Conservation (phyloP, 2,329 filamentous ascomycete species). For the Capronia coronata region DNA sequence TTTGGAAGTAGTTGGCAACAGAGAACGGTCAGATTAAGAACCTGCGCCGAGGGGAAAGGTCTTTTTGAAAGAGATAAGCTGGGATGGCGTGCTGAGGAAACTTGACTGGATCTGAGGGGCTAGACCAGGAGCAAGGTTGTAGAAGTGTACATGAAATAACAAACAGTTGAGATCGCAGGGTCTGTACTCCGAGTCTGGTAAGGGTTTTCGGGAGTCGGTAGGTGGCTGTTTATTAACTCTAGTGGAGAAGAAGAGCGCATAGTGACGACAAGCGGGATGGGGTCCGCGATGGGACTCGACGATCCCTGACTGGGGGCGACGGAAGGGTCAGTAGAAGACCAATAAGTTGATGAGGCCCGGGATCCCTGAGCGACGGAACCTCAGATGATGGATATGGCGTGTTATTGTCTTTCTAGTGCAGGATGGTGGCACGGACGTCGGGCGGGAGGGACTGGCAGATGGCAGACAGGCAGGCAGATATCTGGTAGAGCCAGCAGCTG, state of each 20-base stretch:
- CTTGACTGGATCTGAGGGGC: neutral
- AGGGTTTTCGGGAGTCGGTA: neutral
- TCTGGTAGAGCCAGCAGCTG: too few species aligned
- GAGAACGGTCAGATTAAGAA: neutral
- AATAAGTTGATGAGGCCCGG: neutral
- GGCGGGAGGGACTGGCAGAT: too few species aligned
- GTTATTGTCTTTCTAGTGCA: neutral
- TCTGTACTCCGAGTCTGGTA: too few species aligned
- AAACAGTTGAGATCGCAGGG: neutral
- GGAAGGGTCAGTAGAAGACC: neutral
- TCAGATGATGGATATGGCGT: neutral
- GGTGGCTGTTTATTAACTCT: neutral
- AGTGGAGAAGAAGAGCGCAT: neutral
- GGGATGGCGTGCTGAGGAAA: neutral
- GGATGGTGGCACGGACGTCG: neutral
- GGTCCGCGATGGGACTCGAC: too few species aligned
- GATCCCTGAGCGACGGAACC: neutral
- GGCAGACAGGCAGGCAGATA: too few species aligned
- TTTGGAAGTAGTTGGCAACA: neutral
- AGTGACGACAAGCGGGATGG: constrained; percentile 1
- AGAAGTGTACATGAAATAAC: neutral
- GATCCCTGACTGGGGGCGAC: neutral
- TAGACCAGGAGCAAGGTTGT: neutral
- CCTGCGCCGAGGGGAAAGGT: neutral
- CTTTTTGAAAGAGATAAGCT: neutral